These are phyloP conservation scores for Leishmania turanica DNA, from an alignment of 208 protist species.

Conservation along the genomic window DNA sequence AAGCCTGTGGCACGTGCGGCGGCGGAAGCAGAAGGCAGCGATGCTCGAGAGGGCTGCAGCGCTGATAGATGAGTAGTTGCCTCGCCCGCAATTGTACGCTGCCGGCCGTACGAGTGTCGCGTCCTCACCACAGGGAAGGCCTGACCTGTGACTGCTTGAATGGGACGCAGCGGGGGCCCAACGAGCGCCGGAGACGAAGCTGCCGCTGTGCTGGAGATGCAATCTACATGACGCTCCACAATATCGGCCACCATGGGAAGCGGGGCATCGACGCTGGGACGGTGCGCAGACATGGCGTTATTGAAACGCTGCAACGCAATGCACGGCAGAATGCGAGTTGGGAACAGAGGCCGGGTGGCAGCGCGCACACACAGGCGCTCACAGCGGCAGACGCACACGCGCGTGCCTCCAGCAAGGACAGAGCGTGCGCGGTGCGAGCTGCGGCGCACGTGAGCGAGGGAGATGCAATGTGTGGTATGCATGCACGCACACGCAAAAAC, in stretches of 20 bases:
- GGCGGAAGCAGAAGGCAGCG: background rate
- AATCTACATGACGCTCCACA: constrained; percentile 30
- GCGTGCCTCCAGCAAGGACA: background rate
- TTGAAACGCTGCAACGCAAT: constrained; percentile 1
- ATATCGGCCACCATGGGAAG: constrained; percentile 39
- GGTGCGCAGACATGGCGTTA: constrained; percentile 1
- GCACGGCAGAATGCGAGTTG: background rate
- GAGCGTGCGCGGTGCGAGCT: background rate
- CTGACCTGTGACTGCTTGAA: constrained; percentile 44
- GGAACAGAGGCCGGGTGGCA: background rate
- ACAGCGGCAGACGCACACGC: background rate
- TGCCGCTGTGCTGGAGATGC: background rate
- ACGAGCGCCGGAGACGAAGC: background rate
- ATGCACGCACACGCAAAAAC: background rate
- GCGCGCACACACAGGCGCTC: background rate
- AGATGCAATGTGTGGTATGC: background rate
- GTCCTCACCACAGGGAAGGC: constrained; percentile 34
- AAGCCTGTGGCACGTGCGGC: background rate
- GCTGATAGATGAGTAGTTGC: too few relatives aligned
- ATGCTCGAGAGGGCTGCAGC: background rate
- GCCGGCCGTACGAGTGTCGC: constrained; percentile 32
- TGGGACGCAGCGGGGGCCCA: constrained; percentile 32
- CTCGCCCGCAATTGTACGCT: background rate
- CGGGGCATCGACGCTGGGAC: background rate
- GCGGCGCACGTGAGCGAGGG: background rate